Evolutionary conservation across 163 green algal genomes (phyloP), one percentile per base, ranked within the genome.

Genomic region (Chlamydomonas reinhardtii): DNA sequence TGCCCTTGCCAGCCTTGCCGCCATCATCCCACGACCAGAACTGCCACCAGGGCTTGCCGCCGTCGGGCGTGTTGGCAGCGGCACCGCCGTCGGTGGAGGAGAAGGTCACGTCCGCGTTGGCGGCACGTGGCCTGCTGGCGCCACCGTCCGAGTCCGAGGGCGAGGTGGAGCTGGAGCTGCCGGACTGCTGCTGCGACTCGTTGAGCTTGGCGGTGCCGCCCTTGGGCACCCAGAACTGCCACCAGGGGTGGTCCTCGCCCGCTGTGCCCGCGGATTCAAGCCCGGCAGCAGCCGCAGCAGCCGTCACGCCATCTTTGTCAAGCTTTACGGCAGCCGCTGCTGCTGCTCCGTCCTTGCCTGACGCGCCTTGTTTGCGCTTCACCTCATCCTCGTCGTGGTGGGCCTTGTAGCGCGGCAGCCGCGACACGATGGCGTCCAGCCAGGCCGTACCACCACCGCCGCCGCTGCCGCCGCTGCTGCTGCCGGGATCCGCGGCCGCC

Each of bases 141-240:
- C 43, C 11, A 11, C 48, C 48, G 48, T 56, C 48, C 48, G 48
- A 56, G 48, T 56, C 48, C 48, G 48, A 20, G 48, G 48, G 1
- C 14, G 48, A 9, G 48, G 12, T 17, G 48, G 48, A 56, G 48
- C 48, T 56, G 48, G 39, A 8, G 39, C 39, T 48, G 48, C 43
- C 43, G 43, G 62, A 14, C 25, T 22, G 31, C 6, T 56, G 83
- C 39, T 86, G 86, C 61, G 68, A 73, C 31, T 74, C 64, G 29
- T 70, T 69, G 70, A 85, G 61, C 86, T 93, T 92, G 66, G 86
- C 91, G 1, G 73, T 12, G 22, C 25, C 52, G 27, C 32, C 34
- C 8, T 78, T 78, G 27, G 80, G 70, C 70, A 34, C 79, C 79
- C 79, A 85, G 52, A 85, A 85, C 34, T 78, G 79, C 79, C 79